Conservation (phyloP, 805 yeast genomes). For the Cyberlindnera americana region DNA sequence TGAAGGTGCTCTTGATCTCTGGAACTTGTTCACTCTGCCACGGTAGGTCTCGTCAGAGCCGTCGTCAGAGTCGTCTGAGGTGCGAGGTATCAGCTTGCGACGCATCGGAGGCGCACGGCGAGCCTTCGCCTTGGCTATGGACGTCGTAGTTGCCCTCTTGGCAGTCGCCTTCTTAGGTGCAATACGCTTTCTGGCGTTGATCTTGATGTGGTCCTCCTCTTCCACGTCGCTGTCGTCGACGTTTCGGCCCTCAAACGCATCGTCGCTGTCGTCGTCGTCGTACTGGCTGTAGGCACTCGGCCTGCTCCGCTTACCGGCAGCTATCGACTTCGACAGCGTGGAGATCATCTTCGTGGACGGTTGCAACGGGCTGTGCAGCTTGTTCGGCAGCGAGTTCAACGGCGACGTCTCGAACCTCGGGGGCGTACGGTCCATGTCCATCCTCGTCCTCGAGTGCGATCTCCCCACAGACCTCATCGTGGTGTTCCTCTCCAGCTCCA, state of each 20-base stretch:
- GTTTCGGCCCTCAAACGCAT: conserved; percentile 1
- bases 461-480: conserved; percentile 15
- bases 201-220: neutral
- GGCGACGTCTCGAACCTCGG: conserved; percentile 12
- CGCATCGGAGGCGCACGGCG: conserved; percentile 4
- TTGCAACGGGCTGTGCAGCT: conserved; percentile 14
- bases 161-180: conserved; percentile 7
- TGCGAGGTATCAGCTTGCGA: conserved; percentile 2
- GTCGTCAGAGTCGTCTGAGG: conserved; percentile 7
- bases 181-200: conserved; percentile 1
- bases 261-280: conserved; percentile 1
- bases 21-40: conserved; percentile 12
- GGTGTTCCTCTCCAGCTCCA: conserved; percentile 22
- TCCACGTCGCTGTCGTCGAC: conserved; percentile 12
- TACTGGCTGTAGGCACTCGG: neutral
- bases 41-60: conserved; percentile 3
- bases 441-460: neutral
- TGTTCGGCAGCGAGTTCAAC: conserved; percentile 7
- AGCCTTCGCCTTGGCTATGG: conserved; percentile 3
- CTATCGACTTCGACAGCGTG: conserved; percentile 17
- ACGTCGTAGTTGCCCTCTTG: conserved; percentile 3
- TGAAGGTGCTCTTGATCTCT: conserved; percentile 4
- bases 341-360: conserved; percentile 9
- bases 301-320: conserved; percentile 10
- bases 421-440: conserved; percentile 1